phyloP scores from a whole-genome alignment of 2,329 filamentous ascomycete genomes.

The Alternaria burnsii region DNA sequence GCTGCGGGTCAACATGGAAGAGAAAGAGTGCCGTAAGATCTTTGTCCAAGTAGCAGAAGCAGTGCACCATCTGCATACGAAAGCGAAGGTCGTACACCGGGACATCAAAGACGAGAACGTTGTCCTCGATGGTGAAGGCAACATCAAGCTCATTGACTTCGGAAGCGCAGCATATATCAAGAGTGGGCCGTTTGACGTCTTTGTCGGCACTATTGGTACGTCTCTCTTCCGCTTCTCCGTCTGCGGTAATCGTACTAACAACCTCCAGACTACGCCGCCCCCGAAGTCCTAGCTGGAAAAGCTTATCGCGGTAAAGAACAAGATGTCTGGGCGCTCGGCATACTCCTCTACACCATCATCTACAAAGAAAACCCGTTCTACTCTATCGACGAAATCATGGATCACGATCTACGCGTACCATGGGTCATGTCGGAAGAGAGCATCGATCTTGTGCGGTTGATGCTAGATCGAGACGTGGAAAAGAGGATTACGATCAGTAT shows the following conservation, averaged over 20 bases:
- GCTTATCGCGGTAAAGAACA: slow-evolving; percentile 96
- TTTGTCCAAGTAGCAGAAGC: slow-evolving; percentile 93
- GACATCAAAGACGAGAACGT: slow-evolving; percentile 99
- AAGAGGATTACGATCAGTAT: slow-evolving; percentile 85
- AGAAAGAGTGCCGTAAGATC: slow-evolving; percentile 90
- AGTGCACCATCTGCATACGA: slow-evolving; percentile 88
- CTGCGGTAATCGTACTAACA: slow-evolving; percentile 12
- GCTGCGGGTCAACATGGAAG: slow-evolving; percentile 93
- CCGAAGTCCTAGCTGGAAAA: slow-evolving; percentile 93
- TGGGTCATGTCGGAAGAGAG: slow-evolving; percentile 90
- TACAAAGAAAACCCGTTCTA: slow-evolving; percentile 99
- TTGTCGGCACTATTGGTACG: slow-evolving; percentile 97
- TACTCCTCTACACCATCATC: slow-evolving; percentile 96
- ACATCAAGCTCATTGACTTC: slow-evolving; percentile 98
- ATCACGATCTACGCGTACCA: slow-evolving; percentile 90
- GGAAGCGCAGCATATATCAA: slow-evolving; percentile 98
- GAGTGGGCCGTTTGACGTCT: slow-evolving; percentile 97
- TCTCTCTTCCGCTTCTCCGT: slow-evolving; percentile 12
- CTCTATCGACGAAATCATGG: slow-evolving; percentile 98
- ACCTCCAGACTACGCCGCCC: slow-evolving; percentile 87
- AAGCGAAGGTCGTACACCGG: slow-evolving; percentile 90
- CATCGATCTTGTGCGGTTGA: slow-evolving; percentile 87
- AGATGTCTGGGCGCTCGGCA: slow-evolving; percentile 97
- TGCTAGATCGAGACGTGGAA: slow-evolving; percentile 91
- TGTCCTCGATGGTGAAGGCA: slow-evolving; percentile 91